These are phyloP conservation scores for Aspergillus conjunctus DNA, from an alignment of 495 filamentous ascomycete species.

Conservation along the genomic window DNA sequence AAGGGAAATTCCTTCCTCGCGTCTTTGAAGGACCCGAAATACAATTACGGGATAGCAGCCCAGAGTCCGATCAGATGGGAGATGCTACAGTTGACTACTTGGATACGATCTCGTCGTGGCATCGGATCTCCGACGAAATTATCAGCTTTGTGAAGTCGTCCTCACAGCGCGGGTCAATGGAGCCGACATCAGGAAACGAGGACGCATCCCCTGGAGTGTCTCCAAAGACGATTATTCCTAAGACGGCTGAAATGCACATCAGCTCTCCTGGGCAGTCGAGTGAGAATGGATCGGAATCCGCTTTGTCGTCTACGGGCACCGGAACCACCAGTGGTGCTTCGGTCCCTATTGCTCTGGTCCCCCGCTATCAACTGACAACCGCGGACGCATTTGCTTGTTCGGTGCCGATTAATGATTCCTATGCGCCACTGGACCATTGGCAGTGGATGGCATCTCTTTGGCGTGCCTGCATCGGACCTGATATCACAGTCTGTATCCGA, in stretches of 20 bases:
- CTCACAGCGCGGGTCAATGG: conserved; percentile 18
- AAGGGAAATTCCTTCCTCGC: conserved; percentile 59
- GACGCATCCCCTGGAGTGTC: conserved; percentile 32
- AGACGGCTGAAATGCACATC: conserved; percentile 34
- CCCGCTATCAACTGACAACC: conserved; percentile 74
- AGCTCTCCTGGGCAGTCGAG: conserved; percentile 34
- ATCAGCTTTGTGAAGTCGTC: conserved; percentile 58
- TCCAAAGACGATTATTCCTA: conserved; percentile 39
- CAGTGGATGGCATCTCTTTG: conserved; percentile 97
- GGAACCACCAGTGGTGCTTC: conserved; percentile 7
- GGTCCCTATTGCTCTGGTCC: conserved; percentile 71
- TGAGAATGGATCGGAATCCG: conserved; percentile 34
- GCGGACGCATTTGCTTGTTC: conserved; percentile 72
- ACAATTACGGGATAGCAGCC: conserved; percentile 30
- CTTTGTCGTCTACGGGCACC: conserved; percentile 28
- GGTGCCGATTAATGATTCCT: conserved; percentile 75
- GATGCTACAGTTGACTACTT: conserved; percentile 65
- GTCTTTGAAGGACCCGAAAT: conserved; percentile 54
- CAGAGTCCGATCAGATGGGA: conserved; percentile 38
- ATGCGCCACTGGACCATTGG: conserved; percentile 88
- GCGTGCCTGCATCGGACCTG: conserved; percentile 82
- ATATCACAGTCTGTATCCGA: conserved; percentile 73
- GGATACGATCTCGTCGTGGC: conserved; percentile 70
- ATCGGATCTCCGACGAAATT: conserved; percentile 67
- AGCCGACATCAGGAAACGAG: conserved; percentile 24